Evolutionary conservation across 108 stramenopile species (phyloP).

Genomic region (Licmophora abbreviata): DNA sequence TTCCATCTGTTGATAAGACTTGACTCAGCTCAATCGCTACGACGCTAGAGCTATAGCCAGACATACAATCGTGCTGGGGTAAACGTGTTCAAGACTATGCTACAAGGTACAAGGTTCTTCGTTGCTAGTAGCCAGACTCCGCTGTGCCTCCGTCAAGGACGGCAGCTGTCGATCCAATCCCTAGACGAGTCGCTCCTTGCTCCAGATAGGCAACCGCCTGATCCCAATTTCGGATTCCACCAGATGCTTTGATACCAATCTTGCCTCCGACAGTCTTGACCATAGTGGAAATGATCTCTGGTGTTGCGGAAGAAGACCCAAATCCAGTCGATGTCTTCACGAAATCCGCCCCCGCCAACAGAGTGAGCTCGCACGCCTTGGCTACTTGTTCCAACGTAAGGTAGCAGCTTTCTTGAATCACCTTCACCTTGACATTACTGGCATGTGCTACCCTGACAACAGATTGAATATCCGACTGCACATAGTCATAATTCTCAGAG

Average conservation of each 20-base stretch:
- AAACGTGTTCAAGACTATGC: no score
- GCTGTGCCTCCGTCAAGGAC: no score
- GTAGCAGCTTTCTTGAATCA: slow-evolving; percentile 2
- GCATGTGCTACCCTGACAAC: neutral
- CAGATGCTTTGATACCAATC: neutral
- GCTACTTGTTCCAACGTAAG: neutral
- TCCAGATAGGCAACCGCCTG: neutral
- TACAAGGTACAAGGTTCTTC: no score
- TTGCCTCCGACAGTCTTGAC: neutral
- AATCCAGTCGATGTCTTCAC: slow-evolving; percentile 4
- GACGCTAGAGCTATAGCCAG: no score
- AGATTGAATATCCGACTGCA: neutral
- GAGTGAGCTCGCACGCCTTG: neutral
- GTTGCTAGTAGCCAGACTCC: no score
- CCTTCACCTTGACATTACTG: neutral
- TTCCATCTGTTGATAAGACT: no score
- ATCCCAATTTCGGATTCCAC: neutral
- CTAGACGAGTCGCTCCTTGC: neutral
- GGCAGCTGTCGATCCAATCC: no score
- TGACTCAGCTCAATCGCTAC: no score
- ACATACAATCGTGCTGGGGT: no score
- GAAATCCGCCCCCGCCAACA: neutral
- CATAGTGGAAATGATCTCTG: neutral
- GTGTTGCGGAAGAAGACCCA: neutral
- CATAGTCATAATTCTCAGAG: neutral